These are phyloP conservation scores for Colletotrichum tamarilloi DNA, from an alignment of 2,329 filamentous ascomycete species.

Conservation along the genomic window DNA sequence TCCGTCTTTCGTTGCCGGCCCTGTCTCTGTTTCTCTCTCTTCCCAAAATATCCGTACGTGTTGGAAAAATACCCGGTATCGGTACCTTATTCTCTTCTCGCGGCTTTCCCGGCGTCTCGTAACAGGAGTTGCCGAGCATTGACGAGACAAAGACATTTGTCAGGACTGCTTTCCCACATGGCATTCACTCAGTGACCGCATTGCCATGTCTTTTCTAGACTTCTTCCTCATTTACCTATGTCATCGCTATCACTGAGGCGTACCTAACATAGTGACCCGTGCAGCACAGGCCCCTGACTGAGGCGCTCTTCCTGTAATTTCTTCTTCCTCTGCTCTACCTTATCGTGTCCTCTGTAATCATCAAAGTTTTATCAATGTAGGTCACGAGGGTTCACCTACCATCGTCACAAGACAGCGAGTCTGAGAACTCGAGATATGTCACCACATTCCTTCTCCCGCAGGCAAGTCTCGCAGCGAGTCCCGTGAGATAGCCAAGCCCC, in stretches of 20 bases:
- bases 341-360: not conserved
- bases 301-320: conserved; percentile 12
- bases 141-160: conserved; percentile 20
- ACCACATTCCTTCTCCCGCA: conserved; percentile 7
- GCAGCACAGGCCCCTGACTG: not conserved
- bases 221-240: not conserved
- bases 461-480: conserved; percentile 21
- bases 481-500: conserved; percentile 21
- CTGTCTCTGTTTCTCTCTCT: not conserved
- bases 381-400: not conserved
- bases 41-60: not conserved
- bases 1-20: not conserved
- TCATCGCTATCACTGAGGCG: not conserved
- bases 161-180: conserved; percentile 17
- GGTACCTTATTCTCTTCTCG: not conserved
- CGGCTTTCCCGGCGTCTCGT: not conserved
- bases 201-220: conserved; percentile 8
- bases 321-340: not conserved
- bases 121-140: conserved; percentile 15
- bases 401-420: conserved; percentile 16
- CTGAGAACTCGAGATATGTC: not conserved
- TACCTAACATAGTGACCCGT: not conserved
- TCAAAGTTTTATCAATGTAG: conserved; percentile 4
- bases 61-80: not conserved
- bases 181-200: not conserved